phyloP scores from a whole-genome alignment of 352 stramenopile genomes.

The Phytophthora hybrid region DNA sequence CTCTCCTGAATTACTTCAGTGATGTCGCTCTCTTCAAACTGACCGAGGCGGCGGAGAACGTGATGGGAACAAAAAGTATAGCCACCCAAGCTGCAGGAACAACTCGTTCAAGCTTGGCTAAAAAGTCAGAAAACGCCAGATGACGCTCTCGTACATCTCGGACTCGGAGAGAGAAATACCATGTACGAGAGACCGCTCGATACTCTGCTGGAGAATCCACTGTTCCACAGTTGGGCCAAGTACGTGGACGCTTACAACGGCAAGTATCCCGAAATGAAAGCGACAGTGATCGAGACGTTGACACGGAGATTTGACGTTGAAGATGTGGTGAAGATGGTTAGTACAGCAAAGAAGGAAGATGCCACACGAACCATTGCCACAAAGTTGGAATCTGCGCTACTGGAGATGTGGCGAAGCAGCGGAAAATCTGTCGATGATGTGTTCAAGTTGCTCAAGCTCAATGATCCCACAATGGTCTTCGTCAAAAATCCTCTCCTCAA shows the following conservation, averaged over 20 bases:
- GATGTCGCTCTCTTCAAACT: neutral
- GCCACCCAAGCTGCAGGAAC: too few species aligned
- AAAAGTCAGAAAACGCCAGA: neutral
- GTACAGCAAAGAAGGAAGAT: neutral
- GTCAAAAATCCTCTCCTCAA: neutral
- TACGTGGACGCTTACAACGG: neutral
- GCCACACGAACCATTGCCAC: neutral
- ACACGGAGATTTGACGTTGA: neutral
- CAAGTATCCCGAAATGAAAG: neutral
- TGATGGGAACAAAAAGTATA: neutral
- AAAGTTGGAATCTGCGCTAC: neutral
- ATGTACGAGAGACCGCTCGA: too few species aligned
- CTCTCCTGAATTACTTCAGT: neutral
- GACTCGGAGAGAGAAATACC: neutral
- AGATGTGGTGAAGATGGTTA: neutral
- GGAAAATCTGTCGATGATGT: neutral
- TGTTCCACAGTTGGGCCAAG: slow-evolving; percentile 3
- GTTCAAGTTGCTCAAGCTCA: neutral
- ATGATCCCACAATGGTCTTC: neutral
- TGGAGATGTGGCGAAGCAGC: neutral
- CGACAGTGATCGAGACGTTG: neutral
- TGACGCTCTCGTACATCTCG: neutral
- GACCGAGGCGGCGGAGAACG: neutral
- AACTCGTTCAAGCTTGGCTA: neutral
- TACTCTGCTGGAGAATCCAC: neutral